phyloP scores from a whole-genome alignment of 2,329 filamentous ascomycete species.

The Chaetothyriales sp. region DNA sequence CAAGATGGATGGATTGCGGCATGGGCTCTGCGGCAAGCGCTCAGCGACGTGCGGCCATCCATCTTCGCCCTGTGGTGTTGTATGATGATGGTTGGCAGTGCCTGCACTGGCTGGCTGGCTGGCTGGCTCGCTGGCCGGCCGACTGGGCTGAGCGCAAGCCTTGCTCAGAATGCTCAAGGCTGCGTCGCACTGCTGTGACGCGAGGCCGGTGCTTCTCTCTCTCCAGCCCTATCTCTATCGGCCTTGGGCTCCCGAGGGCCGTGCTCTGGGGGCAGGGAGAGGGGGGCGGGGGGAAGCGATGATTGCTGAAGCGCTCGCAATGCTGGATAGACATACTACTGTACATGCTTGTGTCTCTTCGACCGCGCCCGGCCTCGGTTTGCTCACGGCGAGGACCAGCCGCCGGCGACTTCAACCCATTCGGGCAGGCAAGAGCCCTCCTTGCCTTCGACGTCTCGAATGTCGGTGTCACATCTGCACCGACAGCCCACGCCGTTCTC shows the following conservation, averaged over 20 bases:
- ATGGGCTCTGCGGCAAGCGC: background rate
- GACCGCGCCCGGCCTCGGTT: background rate
- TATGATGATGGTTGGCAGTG: background rate
- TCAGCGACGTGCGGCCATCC: background rate
- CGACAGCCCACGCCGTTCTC: slow-evolving; percentile 95
- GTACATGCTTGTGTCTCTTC: slow-evolving; percentile 5
- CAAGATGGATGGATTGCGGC: background rate
- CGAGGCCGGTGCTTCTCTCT: background rate
- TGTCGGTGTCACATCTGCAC: slow-evolving; percentile 92
- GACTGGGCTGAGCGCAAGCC: background rate
- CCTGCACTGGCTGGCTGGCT: background rate
- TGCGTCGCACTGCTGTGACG: too few relatives aligned
- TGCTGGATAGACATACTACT: slow-evolving; percentile 5
- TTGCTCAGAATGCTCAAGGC: background rate
- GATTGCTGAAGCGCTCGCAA: background rate
- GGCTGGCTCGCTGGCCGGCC: too few relatives aligned
- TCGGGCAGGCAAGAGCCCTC: slow-evolving; percentile 87
- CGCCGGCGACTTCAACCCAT: slow-evolving; percentile 94
- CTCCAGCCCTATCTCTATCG: background rate
- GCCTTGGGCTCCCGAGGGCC: background rate
- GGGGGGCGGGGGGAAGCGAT: too few relatives aligned
- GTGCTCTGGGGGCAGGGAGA: too few relatives aligned
- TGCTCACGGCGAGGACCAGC: slow-evolving; percentile 56
- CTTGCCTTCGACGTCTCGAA: slow-evolving; percentile 94
- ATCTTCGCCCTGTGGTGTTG: background rate